phyloP scores from a whole-genome alignment of 2,329 filamentous ascomycete genomes.

The Botrytis deweyae region DNA sequence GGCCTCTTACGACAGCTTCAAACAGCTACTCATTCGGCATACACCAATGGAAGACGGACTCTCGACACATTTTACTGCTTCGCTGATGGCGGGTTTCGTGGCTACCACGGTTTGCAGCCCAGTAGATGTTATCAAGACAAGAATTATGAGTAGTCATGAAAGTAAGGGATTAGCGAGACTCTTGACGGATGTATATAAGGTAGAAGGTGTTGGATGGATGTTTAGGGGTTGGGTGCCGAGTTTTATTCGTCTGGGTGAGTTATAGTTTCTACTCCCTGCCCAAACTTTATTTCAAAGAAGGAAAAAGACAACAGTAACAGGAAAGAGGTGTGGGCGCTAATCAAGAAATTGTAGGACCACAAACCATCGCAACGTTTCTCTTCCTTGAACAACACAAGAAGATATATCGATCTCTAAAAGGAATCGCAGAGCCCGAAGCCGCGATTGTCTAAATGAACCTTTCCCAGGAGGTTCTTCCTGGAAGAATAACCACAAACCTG shows the following conservation, averaged over 20 bases:
- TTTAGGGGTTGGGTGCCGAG: conserved; percentile 89
- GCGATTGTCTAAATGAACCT: conserved; percentile 17
- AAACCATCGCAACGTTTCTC: conserved; percentile 84
- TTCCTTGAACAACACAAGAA: conserved; percentile 87
- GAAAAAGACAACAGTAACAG: neutral
- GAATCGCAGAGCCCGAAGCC: conserved; percentile 31
- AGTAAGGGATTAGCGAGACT: conserved; percentile 56
- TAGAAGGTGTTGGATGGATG: conserved; percentile 77
- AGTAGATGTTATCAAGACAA: conserved; percentile 86
- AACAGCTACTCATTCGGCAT: conserved; percentile 63
- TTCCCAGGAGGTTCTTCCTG: neutral
- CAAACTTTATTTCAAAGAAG: neutral
- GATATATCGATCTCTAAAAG: conserved; percentile 59
- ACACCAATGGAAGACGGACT: conserved; percentile 67
- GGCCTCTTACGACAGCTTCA: conserved; percentile 82
- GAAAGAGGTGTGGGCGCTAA: conserved; percentile 5
- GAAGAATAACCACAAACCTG: neutral
- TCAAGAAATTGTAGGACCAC: conserved; percentile 50
- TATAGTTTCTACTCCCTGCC: too few species aligned
- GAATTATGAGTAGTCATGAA: conserved; percentile 72
- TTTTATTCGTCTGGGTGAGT: conserved; percentile 53
- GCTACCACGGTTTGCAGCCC: conserved; percentile 83
- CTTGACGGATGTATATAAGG: conserved; percentile 64
- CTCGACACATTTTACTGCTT: conserved; percentile 76
- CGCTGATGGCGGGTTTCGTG: conserved; percentile 75